These are phyloP conservation scores for Calocera cornea DNA, from an alignment of 768 basidiomycete species.

Conservation along the genomic window DNA sequence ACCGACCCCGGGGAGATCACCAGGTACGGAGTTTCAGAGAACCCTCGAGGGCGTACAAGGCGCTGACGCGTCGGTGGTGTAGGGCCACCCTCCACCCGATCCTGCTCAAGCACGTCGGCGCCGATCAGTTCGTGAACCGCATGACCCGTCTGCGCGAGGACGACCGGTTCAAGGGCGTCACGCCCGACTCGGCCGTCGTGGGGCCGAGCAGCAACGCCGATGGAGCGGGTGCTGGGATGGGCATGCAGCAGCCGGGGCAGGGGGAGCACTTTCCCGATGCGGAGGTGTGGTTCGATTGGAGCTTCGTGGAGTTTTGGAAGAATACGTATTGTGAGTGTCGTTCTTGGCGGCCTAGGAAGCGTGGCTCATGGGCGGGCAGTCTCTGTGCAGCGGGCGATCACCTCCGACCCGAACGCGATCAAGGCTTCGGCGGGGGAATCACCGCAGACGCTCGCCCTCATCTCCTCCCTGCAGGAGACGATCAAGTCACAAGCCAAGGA, in stretches of 20 bases:
- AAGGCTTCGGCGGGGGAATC: constrained; percentile 46
- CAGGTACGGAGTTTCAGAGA: no score
- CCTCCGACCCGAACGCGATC: constrained; percentile 51
- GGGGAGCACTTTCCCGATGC: constrained; percentile 36
- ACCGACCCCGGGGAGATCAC: constrained; percentile 90
- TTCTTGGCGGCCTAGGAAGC: neutral
- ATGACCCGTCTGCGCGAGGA: constrained; percentile 84
- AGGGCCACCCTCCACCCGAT: constrained; percentile 83
- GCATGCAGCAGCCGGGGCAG: constrained; percentile 27
- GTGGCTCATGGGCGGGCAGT: constrained; percentile 32
- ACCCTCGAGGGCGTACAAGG: no score
- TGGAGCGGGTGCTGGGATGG: constrained; percentile 9
- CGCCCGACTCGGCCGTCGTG: constrained; percentile 66
- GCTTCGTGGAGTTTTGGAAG: constrained; percentile 97
- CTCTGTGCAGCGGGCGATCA: constrained; percentile 60
- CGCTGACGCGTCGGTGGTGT: neutral
- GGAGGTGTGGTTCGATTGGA: constrained; percentile 97
- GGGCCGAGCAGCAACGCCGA: constrained; percentile 10
- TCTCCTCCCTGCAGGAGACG: constrained; percentile 70
- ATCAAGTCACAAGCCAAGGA: constrained; percentile 59
- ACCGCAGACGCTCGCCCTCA: constrained; percentile 65
- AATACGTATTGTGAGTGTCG: constrained; percentile 74
- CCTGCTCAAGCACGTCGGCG: constrained; percentile 66
- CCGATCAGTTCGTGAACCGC: constrained; percentile 75
- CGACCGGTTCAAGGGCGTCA: constrained; percentile 78